Percentiles rank a stretch among this genome's conserved stretches.
Conservation (phyloP, 345 rosid genomes). For the Salix arbutifolia region DNA sequence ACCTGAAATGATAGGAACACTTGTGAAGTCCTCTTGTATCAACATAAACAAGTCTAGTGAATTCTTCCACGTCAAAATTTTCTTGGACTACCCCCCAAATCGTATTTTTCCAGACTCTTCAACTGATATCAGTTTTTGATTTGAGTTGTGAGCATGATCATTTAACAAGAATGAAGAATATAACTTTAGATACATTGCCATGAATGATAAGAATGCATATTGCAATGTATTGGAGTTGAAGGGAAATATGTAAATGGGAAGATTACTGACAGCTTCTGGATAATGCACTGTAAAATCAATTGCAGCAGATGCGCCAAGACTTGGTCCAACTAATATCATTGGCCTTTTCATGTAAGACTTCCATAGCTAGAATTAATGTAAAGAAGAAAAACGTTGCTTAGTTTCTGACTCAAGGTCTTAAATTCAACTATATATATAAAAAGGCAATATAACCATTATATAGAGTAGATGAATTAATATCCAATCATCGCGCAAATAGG, state of each 20-base stretch:
- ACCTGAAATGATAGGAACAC: background rate
- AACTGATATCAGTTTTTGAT: background rate
- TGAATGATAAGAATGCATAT: background rate
- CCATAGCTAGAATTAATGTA: constrained; percentile 67
- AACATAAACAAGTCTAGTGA: background rate
- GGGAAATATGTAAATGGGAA: background rate
- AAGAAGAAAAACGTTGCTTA: constrained; percentile 7
- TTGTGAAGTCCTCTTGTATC: background rate
- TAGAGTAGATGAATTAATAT: too few relatives aligned
- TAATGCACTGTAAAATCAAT: constrained; percentile 71
- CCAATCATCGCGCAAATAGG: background rate
- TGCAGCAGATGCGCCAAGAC: constrained; percentile 95
- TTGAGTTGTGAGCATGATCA: background rate
- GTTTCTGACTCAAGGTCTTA: background rate
- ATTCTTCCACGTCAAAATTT: background rate
- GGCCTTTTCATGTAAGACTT: constrained; percentile 73
- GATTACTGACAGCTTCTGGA: constrained; percentile 74
- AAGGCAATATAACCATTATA: too few relatives aligned
- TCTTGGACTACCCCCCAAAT: background rate
- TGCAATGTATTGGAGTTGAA: background rate
- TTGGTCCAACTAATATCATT: constrained; percentile 80
- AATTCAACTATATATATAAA: background rate
- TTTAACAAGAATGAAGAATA: background rate
- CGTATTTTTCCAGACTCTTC: background rate
- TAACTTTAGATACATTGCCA: background rate